Percentiles rank a stretch among this genome's conserved stretches.
These are phyloP conservation scores for Zygoascus sp. DNA, from an alignment of 1,139 yeast species.

Conservation along the genomic window DNA sequence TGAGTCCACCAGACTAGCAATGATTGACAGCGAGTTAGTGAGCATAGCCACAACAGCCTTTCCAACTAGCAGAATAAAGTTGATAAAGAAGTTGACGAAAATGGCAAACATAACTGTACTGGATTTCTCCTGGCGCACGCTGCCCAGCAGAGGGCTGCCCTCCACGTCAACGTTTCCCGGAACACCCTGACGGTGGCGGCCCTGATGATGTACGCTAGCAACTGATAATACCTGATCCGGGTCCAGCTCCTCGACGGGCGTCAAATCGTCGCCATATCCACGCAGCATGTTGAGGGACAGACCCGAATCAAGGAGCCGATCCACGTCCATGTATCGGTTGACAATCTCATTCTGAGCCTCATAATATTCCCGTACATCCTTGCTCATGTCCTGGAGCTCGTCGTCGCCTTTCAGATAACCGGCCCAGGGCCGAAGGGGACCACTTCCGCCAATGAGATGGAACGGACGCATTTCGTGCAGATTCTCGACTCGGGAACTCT, in stretches of 20 bases:
- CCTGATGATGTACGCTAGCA: constrained; percentile 6
- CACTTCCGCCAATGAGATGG: constrained; percentile 51
- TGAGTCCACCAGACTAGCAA: constrained; percentile 77
- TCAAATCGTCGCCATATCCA: constrained; percentile 49
- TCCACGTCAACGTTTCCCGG: constrained; percentile 59
- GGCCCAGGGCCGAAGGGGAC: constrained; percentile 50
- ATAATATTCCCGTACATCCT: constrained; percentile 30
- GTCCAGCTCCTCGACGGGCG: constrained; percentile 20
- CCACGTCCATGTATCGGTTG: constrained; percentile 56
- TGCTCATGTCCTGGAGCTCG: constrained; percentile 30
- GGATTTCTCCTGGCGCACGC: constrained; percentile 41
- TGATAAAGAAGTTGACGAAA: constrained; percentile 57
- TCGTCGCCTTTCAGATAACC: constrained; percentile 26
- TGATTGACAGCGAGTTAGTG: constrained; percentile 66
- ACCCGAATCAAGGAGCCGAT: constrained; percentile 65
- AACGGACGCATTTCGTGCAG: constrained; percentile 50
- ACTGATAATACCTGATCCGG: not conserved
- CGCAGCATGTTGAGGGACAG: constrained; percentile 61
- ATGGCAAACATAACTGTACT: constrained; percentile 55
- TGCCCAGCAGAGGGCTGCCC: constrained; percentile 51
- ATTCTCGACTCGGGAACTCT: constrained; percentile 21
- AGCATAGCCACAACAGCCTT: constrained; percentile 57
- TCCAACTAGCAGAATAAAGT: constrained; percentile 56
- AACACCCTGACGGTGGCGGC: constrained; percentile 36
- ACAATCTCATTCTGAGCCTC: constrained; percentile 54